phyloP scores from a whole-genome alignment of 768 basidiomycete genomes.

The Mycena alexandri region DNA sequence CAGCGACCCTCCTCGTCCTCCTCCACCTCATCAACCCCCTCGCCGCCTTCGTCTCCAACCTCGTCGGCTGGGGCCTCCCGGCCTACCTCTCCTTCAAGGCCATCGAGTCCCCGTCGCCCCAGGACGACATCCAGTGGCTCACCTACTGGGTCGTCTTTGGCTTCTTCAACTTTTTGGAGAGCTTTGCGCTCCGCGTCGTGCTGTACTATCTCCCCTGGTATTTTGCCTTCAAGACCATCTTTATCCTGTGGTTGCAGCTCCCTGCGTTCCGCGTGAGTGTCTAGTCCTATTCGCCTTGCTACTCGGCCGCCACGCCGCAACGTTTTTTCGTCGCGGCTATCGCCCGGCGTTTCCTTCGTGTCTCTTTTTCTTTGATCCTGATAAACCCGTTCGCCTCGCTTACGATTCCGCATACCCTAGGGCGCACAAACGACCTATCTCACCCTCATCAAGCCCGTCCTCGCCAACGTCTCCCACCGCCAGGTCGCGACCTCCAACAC shows the following conservation, averaged over 20 bases:
- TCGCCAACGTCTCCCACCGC: conserved; percentile 70
- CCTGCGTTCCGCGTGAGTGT: conserved; percentile 81
- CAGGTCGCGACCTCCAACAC: conserved; percentile 63
- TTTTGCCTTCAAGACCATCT: conserved; percentile 91
- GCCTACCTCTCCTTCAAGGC: conserved; percentile 97
- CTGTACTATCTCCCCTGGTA: conserved; percentile 97
- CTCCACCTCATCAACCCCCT: conserved; percentile 92
- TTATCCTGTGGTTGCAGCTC: conserved; percentile 94
- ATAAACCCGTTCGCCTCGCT: conserved; percentile 15
- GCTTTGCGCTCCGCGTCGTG: conserved; percentile 82
- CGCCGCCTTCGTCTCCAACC: conserved; percentile 92
- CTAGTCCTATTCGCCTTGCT: conserved; percentile 42
- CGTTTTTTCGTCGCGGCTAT: too few relatives aligned
- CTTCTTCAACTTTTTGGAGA: conserved; percentile 93
- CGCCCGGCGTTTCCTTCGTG: conserved; percentile 38
- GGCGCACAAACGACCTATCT: conserved; percentile 90
- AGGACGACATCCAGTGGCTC: conserved; percentile 95
- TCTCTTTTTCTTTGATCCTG: conserved; percentile 25
- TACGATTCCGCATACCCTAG: conserved; percentile 52
- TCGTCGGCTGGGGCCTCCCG: conserved; percentile 95
- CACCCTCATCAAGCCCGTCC: conserved; percentile 82
- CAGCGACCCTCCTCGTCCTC: conserved; percentile 71
- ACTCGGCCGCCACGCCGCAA: background rate
- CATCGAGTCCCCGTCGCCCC: conserved; percentile 84
- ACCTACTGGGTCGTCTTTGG: conserved; percentile 98